phyloP scores from a whole-genome alignment of 805 yeast species.

The Kregervanrija fluxuum region DNA sequence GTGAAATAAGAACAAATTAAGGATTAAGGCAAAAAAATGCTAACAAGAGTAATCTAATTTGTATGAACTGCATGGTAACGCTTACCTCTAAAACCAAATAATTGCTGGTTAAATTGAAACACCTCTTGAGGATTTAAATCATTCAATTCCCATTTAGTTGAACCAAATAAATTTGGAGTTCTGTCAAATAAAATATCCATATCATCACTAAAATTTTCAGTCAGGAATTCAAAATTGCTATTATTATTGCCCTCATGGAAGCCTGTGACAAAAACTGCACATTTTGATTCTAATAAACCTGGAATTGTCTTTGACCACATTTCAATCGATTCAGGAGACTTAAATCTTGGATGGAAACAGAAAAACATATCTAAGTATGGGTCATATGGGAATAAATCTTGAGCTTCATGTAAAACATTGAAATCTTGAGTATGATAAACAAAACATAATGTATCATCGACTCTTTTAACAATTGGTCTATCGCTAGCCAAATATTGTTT shows the following conservation, averaged over 20 bases:
- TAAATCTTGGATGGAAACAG: conserved; percentile 92
- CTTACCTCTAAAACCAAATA: conserved; percentile 93
- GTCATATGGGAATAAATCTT: conserved; percentile 96
- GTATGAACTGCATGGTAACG: conserved; percentile 76
- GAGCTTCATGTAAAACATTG: conserved; percentile 83
- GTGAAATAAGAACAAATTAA: not conserved
- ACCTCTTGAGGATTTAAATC: conserved; percentile 90
- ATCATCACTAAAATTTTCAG: conserved; percentile 59
- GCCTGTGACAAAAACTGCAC: conserved; percentile 87
- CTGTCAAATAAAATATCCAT: conserved; percentile 77
- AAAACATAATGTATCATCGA: conserved; percentile 67
- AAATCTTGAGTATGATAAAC: conserved; percentile 86
- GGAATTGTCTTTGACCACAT: conserved; percentile 82
- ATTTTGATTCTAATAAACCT: conserved; percentile 85
- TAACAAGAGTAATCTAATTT: conserved; percentile 7
- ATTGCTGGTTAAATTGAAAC: conserved; percentile 82
- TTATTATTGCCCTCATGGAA: conserved; percentile 68
- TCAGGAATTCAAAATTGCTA: conserved; percentile 68
- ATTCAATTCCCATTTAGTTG: conserved; percentile 92
- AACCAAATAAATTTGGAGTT: conserved; percentile 64
- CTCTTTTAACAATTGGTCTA: conserved; percentile 63
- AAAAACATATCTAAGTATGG: conserved; percentile 92
- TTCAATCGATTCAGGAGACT: conserved; percentile 69
- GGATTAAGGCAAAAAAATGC: conserved; percentile 1
- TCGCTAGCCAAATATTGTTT: conserved; percentile 50